Conservation (phyloP, 345 rosid species). For the Pistacia integerrima region DNA sequence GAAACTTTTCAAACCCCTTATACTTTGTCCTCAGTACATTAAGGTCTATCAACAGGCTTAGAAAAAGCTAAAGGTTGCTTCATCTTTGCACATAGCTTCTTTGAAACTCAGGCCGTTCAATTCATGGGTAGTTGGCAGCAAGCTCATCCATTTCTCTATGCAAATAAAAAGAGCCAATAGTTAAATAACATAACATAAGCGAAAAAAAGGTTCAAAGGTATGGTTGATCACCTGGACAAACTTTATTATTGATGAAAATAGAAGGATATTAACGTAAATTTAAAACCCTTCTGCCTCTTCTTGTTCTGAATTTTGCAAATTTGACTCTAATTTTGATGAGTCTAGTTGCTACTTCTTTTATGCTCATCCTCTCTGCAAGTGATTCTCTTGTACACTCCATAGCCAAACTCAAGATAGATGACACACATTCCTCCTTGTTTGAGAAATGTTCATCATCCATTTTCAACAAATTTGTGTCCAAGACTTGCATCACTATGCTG, state of each 20-base stretch:
- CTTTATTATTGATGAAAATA: not conserved
- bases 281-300: not conserved
- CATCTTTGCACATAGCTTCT: too few relatives aligned
- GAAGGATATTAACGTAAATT: not conserved
- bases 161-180: too few relatives aligned
- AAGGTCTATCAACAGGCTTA: too few relatives aligned
- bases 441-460: not conserved
- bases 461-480: not conserved
- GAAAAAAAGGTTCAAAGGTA: too few relatives aligned
- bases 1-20: too few relatives aligned
- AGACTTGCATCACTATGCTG: not conserved
- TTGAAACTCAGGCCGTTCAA: too few relatives aligned
- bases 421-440: not conserved
- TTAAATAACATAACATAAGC: too few relatives aligned
- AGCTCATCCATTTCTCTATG: too few relatives aligned
- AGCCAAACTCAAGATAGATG: conserved; percentile 11
- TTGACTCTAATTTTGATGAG: conserved; percentile 18
- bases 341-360: not conserved
- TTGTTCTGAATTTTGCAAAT: not conserved
- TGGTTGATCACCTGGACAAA: too few relatives aligned
- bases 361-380: conserved; percentile 8
- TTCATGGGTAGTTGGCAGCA: too few relatives aligned
- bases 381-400: conserved; percentile 1
- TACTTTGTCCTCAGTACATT: too few relatives aligned
- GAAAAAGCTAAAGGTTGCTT: too few relatives aligned